These are phyloP conservation scores for Herpetospermum pedunculosum DNA, from an alignment of 306 rosid species.

Conservation along the genomic window DNA sequence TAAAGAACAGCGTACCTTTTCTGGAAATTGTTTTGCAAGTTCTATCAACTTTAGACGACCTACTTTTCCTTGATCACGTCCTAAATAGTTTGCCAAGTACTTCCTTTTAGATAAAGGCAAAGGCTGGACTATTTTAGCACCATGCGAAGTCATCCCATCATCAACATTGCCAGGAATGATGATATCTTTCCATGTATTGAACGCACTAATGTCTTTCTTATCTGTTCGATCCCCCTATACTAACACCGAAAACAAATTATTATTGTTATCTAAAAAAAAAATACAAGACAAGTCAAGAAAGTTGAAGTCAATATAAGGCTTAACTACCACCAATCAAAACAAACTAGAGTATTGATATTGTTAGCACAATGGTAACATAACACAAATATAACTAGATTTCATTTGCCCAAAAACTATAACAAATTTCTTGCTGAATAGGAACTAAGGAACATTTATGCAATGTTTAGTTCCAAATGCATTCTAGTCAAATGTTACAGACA, in stretches of 20 bases:
- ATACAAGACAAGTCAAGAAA: neutral
- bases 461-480: neutral
- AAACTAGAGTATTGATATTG: neutral
- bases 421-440: neutral
- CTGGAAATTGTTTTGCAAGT: slow-evolving; percentile 70
- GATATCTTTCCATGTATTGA: slow-evolving; percentile 95
- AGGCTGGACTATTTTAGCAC: slow-evolving; percentile 40
- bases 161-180: slow-evolving; percentile 94
- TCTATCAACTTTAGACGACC: slow-evolving; percentile 79
- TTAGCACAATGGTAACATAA: neutral
- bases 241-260: slow-evolving; percentile 16
- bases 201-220: slow-evolving; percentile 80
- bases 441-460: neutral
- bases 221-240: slow-evolving; percentile 92
- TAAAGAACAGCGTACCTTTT: slow-evolving; percentile 44
- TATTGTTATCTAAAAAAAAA: neutral
- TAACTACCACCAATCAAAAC: neutral
- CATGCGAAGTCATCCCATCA: slow-evolving; percentile 55
- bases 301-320: neutral
- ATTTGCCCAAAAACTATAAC: neutral
- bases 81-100: slow-evolving; percentile 80
- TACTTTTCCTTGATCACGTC: slow-evolving; percentile 91
- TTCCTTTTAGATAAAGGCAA: slow-evolving; percentile 73
- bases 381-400: neutral
- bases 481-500: neutral